Base-by-base conservation (phyloP, 1,284 basidiomycete species). In the Puccinia novopanici region DNA sequence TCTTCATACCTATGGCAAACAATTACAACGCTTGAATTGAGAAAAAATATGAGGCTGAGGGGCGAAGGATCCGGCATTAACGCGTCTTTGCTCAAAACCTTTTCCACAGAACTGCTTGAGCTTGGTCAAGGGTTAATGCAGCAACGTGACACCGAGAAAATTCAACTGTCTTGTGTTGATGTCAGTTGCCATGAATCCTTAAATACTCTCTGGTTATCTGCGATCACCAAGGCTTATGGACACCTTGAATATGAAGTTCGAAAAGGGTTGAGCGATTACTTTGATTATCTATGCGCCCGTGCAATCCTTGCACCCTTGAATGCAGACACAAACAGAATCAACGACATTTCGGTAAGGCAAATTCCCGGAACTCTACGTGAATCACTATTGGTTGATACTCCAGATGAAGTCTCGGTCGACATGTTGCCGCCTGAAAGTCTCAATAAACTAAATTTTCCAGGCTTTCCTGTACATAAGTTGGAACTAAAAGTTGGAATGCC, bases 401-500 rank as follows among this genome's bases (percentile, higher is more conserved):
- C 61, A 2, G 37, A 65, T 37, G 61, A 65, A 3, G 40, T 42
- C 1, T 13, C 61, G n/a, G 4, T n/a, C 2, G 22, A 65, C 9
- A 9, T 37, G 2, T 9, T 65, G 13, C 34, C 34, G 2, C 17
- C 17, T 2, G 61, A 65, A 65, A 24, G 37, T 17, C 15, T 65
- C 10, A 42, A 40, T 19, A 65, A 65, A 42, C 8, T 65, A 3
- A 19, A 65, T 9, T 42, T 70, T 24, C 48, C 75, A 22, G 61
- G 75, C 3, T 76, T 76, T 34, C 75, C 75, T 0, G 2, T 2
- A 4, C 61, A 76, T 42, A 0, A 1, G 2, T 3, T 75, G 1
- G 4, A 50, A 0, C 42, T 80, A 0, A 63, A 67, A 22, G 13
- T 83, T 6, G 86, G 84, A 9, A 82, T 83, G 61, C 86, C 87